Conservation (phyloP, 2,329 filamentous ascomycete species). For the Paraconiothyrium sp. region DNA sequence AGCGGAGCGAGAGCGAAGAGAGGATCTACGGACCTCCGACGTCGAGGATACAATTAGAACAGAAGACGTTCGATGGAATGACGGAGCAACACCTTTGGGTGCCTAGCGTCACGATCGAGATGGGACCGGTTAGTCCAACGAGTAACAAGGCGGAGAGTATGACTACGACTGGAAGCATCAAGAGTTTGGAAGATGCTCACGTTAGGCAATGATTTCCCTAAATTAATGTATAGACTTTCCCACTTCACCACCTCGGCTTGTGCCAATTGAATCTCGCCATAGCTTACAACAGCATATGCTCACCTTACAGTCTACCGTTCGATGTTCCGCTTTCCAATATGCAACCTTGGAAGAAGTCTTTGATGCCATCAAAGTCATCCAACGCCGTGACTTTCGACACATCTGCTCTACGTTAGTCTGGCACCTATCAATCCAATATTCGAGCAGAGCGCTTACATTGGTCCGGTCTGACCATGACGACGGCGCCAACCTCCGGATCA, state of each 20-base stretch:
- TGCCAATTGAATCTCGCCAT: neutral
- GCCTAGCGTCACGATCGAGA: constrained; percentile 4
- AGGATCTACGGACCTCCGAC: constrained; percentile 17
- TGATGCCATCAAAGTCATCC: constrained; percentile 32
- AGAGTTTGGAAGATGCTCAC: constrained; percentile 12
- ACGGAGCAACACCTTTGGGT: constrained; percentile 9
- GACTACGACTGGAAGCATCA: constrained; percentile 5
- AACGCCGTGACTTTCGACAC: constrained; percentile 38
- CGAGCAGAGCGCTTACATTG: constrained; percentile 58
- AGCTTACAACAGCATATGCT: neutral
- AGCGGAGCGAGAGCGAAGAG: constrained; percentile 20
- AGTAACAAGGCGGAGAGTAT: constrained; percentile 13
- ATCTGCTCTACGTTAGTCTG: constrained; percentile 31
- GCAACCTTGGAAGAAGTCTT: constrained; percentile 35
- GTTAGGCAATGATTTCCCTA: neutral
- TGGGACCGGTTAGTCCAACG: constrained; percentile 6
- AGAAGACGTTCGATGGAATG: neutral
- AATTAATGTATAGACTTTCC: neutral
- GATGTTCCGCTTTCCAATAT: constrained; percentile 14
- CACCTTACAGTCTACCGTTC: neutral
- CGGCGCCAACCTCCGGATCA: constrained; percentile 41
- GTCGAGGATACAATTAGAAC: constrained; percentile 10
- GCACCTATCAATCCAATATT: neutral
- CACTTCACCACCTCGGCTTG: neutral
- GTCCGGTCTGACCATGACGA: constrained; percentile 68